phyloP scores from a whole-genome alignment of 116 monocot genomes.

The Posidonia oceanica region DNA sequence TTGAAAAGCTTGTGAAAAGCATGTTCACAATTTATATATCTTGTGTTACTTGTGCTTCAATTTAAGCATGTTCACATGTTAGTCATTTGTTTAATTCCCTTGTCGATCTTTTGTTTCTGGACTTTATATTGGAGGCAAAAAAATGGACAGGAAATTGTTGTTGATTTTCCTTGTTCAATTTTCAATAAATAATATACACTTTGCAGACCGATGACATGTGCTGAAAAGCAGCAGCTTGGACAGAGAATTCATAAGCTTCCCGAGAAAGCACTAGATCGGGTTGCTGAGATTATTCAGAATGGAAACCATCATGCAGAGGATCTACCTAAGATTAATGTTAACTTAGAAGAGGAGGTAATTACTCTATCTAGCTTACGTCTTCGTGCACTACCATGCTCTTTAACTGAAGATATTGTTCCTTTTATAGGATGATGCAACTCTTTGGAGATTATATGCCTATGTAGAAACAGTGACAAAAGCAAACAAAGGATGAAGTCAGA shows the following conservation, averaged over 20 bases:
- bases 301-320: conserved; percentile 5
- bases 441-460: conserved; percentile 44
- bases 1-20: too few species aligned
- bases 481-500: conserved; percentile 5
- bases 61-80: too few species aligned
- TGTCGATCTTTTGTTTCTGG: too few species aligned
- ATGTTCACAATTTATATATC: too few species aligned
- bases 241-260: conserved; percentile 31
- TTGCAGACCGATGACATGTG: conserved; percentile 29
- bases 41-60: too few species aligned
- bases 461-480: conserved; percentile 22
- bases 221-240: conserved; percentile 38
- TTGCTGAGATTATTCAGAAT: conserved; percentile 24
- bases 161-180: too few species aligned
- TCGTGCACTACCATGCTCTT: background rate
- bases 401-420: background rate
- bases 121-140: too few species aligned
- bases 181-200: background rate
- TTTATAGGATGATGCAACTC: conserved; percentile 31
- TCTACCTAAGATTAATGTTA: conserved; percentile 12
- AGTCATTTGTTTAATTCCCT: too few species aligned
- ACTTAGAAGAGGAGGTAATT: conserved; percentile 35
- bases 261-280: conserved; percentile 21
- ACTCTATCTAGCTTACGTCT: background rate
- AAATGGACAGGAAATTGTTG: too few species aligned